Evolutionary conservation across 1,139 yeast genomes (phyloP).

Genomic region (Kodamaea fungicola): DNA sequence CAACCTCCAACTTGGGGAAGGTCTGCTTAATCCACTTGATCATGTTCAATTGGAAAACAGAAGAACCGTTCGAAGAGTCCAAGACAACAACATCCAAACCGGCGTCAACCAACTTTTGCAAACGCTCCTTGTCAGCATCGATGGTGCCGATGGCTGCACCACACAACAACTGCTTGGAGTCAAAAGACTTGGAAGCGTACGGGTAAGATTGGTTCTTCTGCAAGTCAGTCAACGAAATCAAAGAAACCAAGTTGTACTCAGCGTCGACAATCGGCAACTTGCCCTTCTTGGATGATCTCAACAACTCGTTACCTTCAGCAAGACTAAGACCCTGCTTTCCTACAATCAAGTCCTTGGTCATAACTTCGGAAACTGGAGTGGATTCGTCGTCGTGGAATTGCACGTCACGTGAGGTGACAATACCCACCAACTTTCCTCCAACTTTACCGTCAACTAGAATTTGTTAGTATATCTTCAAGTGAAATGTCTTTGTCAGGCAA

Average conservation of each 20-base stretch:
- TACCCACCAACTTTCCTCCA: conserved; percentile 90
- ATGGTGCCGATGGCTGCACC: conserved; percentile 68
- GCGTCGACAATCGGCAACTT: conserved; percentile 90
- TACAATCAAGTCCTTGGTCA: conserved; percentile 87
- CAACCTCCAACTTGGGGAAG: conserved; percentile 59
- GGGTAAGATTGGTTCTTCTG: conserved; percentile 90
- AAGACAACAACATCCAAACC: conserved; percentile 95
- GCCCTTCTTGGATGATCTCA: conserved; percentile 94
- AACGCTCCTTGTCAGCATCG: conserved; percentile 82
- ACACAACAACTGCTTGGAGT: conserved; percentile 93
- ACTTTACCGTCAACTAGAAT: conserved; percentile 72
- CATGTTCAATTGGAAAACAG: conserved; percentile 91
- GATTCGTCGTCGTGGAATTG: conserved; percentile 83
- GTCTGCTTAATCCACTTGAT: conserved; percentile 73
- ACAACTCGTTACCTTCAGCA: conserved; percentile 82
- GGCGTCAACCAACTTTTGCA: conserved; percentile 81
- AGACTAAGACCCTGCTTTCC: conserved; percentile 80
- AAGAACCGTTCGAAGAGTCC: conserved; percentile 98
- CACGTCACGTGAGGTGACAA: conserved; percentile 93
- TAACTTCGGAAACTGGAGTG: conserved; percentile 61
- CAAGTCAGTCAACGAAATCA: conserved; percentile 93
- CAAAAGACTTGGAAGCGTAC: conserved; percentile 86
- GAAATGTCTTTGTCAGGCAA: conserved; percentile 1
- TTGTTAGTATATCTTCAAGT: conserved; percentile 5
- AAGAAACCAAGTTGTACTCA: conserved; percentile 73